Conservation (phyloP, 2,329 filamentous ascomycete genomes). For the Aureobasidium lini region DNA sequence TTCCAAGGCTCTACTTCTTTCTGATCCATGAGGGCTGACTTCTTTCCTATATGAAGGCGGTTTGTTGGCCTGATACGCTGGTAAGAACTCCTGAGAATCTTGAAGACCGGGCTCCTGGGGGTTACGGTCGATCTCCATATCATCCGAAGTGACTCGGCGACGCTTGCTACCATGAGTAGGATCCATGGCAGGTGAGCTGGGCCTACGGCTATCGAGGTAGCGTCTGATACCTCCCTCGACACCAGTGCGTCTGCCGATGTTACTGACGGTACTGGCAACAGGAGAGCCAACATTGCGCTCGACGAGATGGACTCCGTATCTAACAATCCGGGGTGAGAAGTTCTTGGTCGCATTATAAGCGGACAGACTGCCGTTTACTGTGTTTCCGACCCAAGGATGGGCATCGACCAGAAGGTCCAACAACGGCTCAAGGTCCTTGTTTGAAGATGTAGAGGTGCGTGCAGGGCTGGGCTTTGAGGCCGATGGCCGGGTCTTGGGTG, state of each 20-base stretch:
- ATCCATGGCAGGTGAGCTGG: constrained; percentile 38
- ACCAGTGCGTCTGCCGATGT: constrained; percentile 75
- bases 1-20: constrained; percentile 20
- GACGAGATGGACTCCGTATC: constrained; percentile 82
- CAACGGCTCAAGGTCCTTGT: constrained; percentile 65
- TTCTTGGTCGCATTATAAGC: constrained; percentile 85
- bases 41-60: constrained; percentile 29
- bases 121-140: constrained; percentile 42
- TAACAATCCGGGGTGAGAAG: constrained; percentile 77
- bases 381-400: constrained; percentile 76
- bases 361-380: constrained; percentile 67
- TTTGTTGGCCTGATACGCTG: constrained; percentile 72
- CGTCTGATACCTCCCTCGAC: constrained; percentile 81
- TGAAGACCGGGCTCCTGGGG: constrained; percentile 16
- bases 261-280: constrained; percentile 77
- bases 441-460: constrained; percentile 23
- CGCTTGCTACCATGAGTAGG: constrained; percentile 29
- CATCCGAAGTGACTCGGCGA: constrained; percentile 36
- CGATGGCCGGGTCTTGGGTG: constrained; percentile 27
- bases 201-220: constrained; percentile 57
- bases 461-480: constrained; percentile 20
- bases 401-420: constrained; percentile 80
- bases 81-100: constrained; percentile 56
- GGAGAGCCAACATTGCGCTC: constrained; percentile 78
- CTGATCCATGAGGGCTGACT: constrained; percentile 23